Evolutionary conservation across 495 filamentous ascomycete species (phyloP).

Genomic region (Xylaria intraflava): DNA sequence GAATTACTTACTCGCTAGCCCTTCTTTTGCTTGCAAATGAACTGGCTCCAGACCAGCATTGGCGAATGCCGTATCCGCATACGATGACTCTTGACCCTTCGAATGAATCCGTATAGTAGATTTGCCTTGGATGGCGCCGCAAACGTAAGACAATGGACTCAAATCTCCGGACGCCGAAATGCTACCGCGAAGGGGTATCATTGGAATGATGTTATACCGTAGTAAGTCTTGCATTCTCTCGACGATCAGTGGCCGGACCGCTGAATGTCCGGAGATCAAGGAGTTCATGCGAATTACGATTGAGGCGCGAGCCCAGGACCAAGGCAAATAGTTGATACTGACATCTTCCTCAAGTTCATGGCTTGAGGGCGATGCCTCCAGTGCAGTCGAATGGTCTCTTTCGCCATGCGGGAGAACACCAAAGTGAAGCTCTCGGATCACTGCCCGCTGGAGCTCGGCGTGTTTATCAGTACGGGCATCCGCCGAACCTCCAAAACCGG

Average conservation of each 20-base stretch:
- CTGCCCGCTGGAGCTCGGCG: conserved; percentile 37
- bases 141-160: conserved; percentile 45
- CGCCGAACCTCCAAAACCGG: conserved; percentile 54
- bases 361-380: conserved; percentile 8
- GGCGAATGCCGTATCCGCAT: conserved; percentile 28
- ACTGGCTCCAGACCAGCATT: conserved; percentile 31
- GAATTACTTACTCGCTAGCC: conserved; percentile 28
- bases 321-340: conserved; percentile 32
- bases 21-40: conserved; percentile 45
- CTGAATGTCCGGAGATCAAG: conserved; percentile 42
- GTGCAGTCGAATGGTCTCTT: neutral
- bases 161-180: conserved; percentile 59
- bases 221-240: conserved; percentile 31
- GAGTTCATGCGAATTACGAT: conserved; percentile 47
- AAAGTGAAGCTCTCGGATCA: conserved; percentile 40
- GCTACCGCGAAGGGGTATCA: conserved; percentile 48
- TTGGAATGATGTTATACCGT: conserved; percentile 36
- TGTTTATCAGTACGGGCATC: conserved; percentile 37
- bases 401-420: neutral
- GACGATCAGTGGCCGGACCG: conserved; percentile 34
- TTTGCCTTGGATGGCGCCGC: conserved; percentile 42
- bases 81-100: conserved; percentile 13
- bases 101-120: conserved; percentile 28
- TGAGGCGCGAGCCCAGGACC: conserved; percentile 36
- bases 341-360: conserved; percentile 14